A percentile compares a stretch with the other conserved stretches of the same genome.
Conservation (phyloP, 2,329 filamentous ascomycete species). For the Celoporthe dispersa region DNA sequence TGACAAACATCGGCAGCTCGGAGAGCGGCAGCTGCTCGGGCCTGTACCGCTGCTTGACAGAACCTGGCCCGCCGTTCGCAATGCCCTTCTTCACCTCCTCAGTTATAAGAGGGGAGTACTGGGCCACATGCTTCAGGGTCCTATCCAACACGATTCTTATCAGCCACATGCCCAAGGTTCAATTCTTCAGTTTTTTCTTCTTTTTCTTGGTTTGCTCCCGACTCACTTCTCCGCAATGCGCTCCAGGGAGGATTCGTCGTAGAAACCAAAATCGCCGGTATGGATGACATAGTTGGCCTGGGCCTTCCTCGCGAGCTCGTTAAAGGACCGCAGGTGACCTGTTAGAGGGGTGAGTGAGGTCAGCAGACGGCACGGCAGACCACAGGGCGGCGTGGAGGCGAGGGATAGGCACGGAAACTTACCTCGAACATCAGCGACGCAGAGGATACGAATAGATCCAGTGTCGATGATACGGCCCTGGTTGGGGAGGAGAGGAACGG, state of each 20-base stretch:
- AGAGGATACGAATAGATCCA: conserved; percentile 68
- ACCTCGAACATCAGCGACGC: conserved; percentile 76
- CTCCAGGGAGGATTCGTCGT: conserved; percentile 93
- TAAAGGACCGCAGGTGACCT: conserved; percentile 95
- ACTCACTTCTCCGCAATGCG: conserved; percentile 96
- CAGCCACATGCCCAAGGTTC: conserved; percentile 24
- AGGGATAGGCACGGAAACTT: conserved; percentile 34
- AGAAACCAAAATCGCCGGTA: conserved; percentile 98
- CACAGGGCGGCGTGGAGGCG: not conserved
- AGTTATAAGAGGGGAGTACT: conserved; percentile 93
- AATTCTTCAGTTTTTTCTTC: not conserved
- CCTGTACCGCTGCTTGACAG: conserved; percentile 84
- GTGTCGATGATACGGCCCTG: conserved; percentile 69
- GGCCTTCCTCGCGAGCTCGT: conserved; percentile 93
- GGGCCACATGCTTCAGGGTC: conserved; percentile 96
- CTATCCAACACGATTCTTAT: conserved; percentile 49
- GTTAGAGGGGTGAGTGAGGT: conserved; percentile 27
- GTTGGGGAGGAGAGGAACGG: conserved; percentile 68
- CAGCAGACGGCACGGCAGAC: conserved; percentile 5
- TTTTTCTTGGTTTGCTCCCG: conserved; percentile 26
- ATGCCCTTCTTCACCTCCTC: conserved; percentile 75
- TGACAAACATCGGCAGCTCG: conserved; percentile 84
- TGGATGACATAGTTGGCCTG: conserved; percentile 98
- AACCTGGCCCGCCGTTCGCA: conserved; percentile 67
- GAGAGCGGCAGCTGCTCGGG: conserved; percentile 86